Base-by-base conservation (phyloP, 177 flowering plant species). In the Vitis hybrid region DNA sequence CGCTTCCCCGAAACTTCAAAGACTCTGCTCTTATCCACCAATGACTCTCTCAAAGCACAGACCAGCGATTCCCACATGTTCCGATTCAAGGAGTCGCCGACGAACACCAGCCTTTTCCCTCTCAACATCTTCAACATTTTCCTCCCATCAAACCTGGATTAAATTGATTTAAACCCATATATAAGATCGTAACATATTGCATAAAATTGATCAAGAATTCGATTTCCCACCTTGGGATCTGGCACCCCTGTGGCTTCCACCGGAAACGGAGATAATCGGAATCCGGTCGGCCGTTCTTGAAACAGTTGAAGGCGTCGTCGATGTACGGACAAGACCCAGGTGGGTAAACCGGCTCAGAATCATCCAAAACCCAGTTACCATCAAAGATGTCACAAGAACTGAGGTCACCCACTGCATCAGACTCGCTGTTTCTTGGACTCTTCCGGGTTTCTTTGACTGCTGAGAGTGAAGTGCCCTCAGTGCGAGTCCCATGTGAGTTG, bases 21-120 rank as follows among this genome's bases (percentile, higher is more conserved):
- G 24, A 89, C 83, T 67, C 70, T 75, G 20, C 5, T 75, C 70
- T 87, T 83, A 61, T 87, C 73, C 12, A 5, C 54, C 74, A 86
- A 12, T 1, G 89, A 78, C 6, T 67, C 77, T 46, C 89, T 76
- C 57, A 91, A 52, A 3, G 83, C 67, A 75, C 94, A 90, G 2
- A 87, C 84, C 24, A 90, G 74, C 8, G 97, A 88, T 55, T 86
- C 84, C 97, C 97, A 91, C 93, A 88, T 88, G 76, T 91, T 90
- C 69, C 94, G 75, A 53, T 87, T 88, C 69, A 91, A 67, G 12
- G 94, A 91, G 76, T 91, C 94, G 0, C 94, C 94, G 2, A 89
- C 92, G 24, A 86, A 89, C 24, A 81, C 92, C 73, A 91, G 15
- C n/a, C 89, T 80, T 75, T 89, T 89, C 66, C 86, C 93, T 62